Evolutionary conservation across 2,329 filamentous ascomycete genomes (phyloP).

Genomic region (Phaeophleospora eucalypticola): DNA sequence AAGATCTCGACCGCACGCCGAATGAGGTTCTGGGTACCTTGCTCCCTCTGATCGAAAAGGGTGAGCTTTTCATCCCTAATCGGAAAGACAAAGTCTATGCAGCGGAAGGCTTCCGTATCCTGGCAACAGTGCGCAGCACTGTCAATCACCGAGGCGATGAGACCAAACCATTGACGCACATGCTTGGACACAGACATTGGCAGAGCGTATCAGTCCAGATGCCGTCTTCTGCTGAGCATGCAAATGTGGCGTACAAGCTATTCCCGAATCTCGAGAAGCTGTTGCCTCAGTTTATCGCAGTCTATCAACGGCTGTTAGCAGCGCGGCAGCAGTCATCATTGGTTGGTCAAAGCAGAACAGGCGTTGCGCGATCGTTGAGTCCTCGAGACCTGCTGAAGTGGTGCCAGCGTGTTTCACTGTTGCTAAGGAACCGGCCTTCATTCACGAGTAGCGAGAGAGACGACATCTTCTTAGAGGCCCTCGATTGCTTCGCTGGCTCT

Average conservation of each 20-base stretch:
- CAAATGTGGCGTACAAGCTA: conserved; percentile 65
- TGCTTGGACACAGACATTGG: conserved; percentile 87
- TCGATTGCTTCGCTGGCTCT: conserved; percentile 87
- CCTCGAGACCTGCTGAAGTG: conserved; percentile 85
- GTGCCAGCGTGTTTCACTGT: conserved; percentile 69
- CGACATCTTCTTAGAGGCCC: conserved; percentile 86
- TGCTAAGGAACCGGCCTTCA: conserved; percentile 59
- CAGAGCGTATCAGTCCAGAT: conserved; percentile 65
- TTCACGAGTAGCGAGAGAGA: conserved; percentile 69
- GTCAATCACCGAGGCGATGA: conserved; percentile 64
- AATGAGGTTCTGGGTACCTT: conserved; percentile 93
- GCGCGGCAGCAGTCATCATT: conserved; percentile 35
- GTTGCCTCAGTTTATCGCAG: conserved; percentile 52
- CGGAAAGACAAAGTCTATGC: conserved; percentile 82
- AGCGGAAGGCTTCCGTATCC: conserved; percentile 78
- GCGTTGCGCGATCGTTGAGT: conserved; percentile 58
- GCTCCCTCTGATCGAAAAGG: conserved; percentile 83
- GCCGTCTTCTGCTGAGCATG: conserved; percentile 65
- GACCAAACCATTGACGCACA: conserved; percentile 61
- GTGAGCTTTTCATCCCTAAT: conserved; percentile 85
- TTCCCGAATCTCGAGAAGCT: conserved; percentile 65
- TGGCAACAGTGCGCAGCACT: conserved; percentile 80
- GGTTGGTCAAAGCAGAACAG: conserved; percentile 51
- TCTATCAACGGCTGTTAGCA: conserved; percentile 47
- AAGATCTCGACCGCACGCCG: conserved; percentile 91